These are phyloP conservation scores for Salix dunnii DNA, from an alignment of 345 rosid genomes.

Conservation along the genomic window DNA sequence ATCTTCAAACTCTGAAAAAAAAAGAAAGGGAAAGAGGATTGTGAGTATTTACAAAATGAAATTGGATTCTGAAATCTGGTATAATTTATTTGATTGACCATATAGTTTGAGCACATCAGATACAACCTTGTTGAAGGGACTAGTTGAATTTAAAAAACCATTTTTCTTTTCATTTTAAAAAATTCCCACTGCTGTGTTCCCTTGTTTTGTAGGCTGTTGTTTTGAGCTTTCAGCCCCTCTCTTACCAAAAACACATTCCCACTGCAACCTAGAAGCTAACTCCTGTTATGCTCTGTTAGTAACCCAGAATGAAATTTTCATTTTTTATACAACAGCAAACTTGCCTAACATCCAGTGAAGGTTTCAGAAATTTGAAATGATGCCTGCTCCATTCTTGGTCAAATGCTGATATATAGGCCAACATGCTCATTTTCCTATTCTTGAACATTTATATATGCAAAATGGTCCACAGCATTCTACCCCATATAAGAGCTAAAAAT, in stretches of 20 bases:
- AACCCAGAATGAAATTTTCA: neutral
- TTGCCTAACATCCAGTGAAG: neutral
- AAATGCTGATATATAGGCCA: neutral
- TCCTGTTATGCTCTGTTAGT: neutral
- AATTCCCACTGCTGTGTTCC: neutral
- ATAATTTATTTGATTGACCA: neutral
- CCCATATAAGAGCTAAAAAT: neutral
- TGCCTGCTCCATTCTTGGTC: neutral
- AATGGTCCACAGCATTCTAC: neutral
- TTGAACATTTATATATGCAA: neutral
- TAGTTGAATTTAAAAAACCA: neutral
- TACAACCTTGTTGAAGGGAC: neutral
- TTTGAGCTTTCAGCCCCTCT: too few species aligned
- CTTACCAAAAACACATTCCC: neutral
- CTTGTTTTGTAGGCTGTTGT: too few species aligned
- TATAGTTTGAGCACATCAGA: neutral
- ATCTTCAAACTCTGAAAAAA: constrained; percentile 82
- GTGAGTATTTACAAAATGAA: neutral
- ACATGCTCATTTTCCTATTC: neutral
- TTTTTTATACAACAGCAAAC: neutral
- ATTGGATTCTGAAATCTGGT: neutral
- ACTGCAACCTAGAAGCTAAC: neutral
- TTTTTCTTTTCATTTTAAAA: neutral
- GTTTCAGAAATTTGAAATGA: neutral
- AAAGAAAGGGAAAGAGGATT: neutral